A percentile compares a stretch with the other conserved stretches of the same genome.
phyloP scores from a whole-genome alignment of 495 filamentous ascomycete genomes.

The Hypoxylon fragiforme region DNA sequence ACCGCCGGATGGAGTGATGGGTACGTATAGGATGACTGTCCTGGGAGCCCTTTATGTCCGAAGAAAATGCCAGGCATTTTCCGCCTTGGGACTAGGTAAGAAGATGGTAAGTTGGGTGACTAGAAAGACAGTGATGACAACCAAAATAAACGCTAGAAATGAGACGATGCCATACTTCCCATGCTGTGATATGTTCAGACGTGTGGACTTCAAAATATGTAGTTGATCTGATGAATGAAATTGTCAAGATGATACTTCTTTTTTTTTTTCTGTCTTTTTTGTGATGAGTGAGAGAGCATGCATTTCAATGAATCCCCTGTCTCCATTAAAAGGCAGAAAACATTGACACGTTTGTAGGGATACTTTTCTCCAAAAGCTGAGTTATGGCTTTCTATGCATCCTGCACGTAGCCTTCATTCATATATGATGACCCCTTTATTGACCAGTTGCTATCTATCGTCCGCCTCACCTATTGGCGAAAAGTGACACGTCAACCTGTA shows the following conservation, averaged over 20 bases:
- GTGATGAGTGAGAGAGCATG: neutral
- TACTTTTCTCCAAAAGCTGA: neutral
- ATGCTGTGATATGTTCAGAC: neutral
- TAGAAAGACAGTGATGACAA: neutral
- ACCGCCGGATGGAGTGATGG: conserved; percentile 16
- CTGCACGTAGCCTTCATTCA: neutral
- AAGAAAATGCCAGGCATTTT: neutral
- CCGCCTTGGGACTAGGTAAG: neutral
- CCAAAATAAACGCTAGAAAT: neutral
- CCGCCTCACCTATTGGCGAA: neutral
- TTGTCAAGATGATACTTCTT: no score
- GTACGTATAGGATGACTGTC: conserved; percentile 5
- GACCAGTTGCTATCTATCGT: neutral
- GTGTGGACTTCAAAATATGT: neutral
- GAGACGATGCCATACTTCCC: neutral
- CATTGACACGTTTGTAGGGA: neutral
- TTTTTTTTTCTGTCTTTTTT: no score
- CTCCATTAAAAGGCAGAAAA: neutral
- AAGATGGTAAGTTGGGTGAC: neutral
- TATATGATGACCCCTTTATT: neutral
- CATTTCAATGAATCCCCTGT: neutral
- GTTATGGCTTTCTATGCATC: neutral
- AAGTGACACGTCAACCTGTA: neutral
- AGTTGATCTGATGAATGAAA: no score
- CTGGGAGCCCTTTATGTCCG: neutral